Evolutionary conservation across 2,329 filamentous ascomycete genomes (phyloP).

Genomic region (Plenodomus tracheiphilus): DNA sequence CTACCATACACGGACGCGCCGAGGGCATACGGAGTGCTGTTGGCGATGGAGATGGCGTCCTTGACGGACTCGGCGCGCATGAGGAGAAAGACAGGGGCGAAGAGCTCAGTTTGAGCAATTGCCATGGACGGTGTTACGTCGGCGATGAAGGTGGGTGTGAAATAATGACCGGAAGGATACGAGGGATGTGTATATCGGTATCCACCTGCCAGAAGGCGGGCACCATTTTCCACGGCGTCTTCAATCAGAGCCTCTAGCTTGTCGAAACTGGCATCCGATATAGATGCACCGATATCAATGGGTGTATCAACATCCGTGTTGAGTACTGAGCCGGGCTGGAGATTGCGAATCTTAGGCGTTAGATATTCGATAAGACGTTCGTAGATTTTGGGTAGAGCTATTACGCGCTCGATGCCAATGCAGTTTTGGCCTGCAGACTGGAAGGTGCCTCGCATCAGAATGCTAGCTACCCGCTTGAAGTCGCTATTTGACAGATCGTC

Average conservation of each 20-base stretch:
- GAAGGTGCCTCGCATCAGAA: constrained; percentile 89
- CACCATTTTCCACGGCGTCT: constrained; percentile 78
- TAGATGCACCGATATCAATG: constrained; percentile 86
- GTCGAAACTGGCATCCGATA: constrained; percentile 76
- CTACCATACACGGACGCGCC: constrained; percentile 84
- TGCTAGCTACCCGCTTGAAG: constrained; percentile 73
- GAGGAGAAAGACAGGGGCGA: constrained; percentile 85
- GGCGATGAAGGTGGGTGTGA: constrained; percentile 85
- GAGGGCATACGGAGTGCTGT: constrained; percentile 81
- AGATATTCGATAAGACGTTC: constrained; percentile 71
- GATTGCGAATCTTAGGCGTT: constrained; percentile 69
- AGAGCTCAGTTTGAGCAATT: constrained; percentile 89
- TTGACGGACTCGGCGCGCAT: constrained; percentile 71
- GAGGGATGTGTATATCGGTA: constrained; percentile 70
- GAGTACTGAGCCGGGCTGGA: constrained; percentile 75
- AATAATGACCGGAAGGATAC: constrained; percentile 84
- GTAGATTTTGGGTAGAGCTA: constrained; percentile 78
- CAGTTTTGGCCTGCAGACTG: constrained; percentile 97
- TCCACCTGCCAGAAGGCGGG: constrained; percentile 80
- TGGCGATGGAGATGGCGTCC: constrained; percentile 76
- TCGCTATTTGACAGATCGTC: constrained; percentile 70
- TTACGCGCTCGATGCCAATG: constrained; percentile 92
- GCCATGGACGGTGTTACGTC: constrained; percentile 84
- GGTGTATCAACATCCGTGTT: constrained; percentile 47
- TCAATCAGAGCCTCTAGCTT: constrained; percentile 75